Base-by-base conservation (phyloP, 1,139 yeast species). In the Debaryomycetaceae sp. region DNA sequence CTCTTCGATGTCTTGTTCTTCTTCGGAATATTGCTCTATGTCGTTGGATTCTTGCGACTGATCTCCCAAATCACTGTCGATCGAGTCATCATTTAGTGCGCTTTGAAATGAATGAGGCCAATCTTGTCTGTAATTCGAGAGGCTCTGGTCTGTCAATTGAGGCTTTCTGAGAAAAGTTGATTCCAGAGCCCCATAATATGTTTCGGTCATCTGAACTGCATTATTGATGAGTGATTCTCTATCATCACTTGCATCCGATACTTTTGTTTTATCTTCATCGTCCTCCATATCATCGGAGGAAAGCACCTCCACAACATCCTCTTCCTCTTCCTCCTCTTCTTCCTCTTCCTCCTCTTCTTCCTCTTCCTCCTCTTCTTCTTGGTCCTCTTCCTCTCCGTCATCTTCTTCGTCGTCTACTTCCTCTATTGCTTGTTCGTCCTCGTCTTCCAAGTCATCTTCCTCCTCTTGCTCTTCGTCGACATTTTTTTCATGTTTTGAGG, bases 241-340 rank as follows among this genome's bases (percentile, higher is more conserved):
- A 24, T 9, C 17, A 33, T 34, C 34, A n/a, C 24, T 11, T 6
- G 34, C 39, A 29, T 34, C 42, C 23, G 38, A 31, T 8, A 38
- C 42, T n/a, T 38, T 23, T 17, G 41, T 42, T 41, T 46, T 41
- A 49, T 44, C 45, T 5, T 41, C 44, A 24, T 39, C 42, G 8
- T 39, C 50, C 22, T 42, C 45, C 34, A 45, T 50, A 9, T 45
- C 42, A 24, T 48, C 49, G 31, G 46, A 40, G n/a, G 42, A 48
- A 6, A 34, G 41, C 6, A 42, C 46, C 27, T 44, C 45, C 4
- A 48, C 49, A 14, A 41, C 49, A 7, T 45, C 46, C 17, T 37
- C 41, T 11, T 40, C 45, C 6, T 46, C 44, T n/a, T 47, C 49
- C 17, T 41, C 45, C 23, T 41, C 44, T 17, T 37, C 45, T 14